Conservation (phyloP, 2,329 filamentous ascomycete species). For the Xylariomycetidae sp. region DNA sequence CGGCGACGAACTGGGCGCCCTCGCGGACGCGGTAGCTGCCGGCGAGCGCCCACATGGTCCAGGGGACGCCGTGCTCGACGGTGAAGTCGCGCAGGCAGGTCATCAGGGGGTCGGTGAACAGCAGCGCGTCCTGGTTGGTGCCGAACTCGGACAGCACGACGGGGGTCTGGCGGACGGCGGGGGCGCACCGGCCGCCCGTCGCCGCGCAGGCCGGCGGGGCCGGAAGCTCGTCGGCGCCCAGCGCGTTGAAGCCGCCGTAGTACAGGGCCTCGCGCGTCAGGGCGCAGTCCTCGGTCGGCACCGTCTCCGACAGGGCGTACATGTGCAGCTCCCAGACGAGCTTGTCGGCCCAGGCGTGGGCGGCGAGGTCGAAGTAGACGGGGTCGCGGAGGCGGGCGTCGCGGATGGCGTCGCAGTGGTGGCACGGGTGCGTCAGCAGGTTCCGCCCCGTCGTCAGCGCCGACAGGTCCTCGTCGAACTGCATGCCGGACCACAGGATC, state of each 20-base stretch:
- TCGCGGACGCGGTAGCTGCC: slow-evolving; percentile 38
- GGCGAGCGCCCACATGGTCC: slow-evolving; percentile 41
- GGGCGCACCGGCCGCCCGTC: slow-evolving; percentile 25
- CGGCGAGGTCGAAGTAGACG: slow-evolving; percentile 36
- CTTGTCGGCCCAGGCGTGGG: slow-evolving; percentile 39
- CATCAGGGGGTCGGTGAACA: slow-evolving; percentile 37
- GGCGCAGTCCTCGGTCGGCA: slow-evolving; percentile 36
- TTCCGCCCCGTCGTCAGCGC: slow-evolving; percentile 34
- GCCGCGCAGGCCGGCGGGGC: slow-evolving; percentile 32
- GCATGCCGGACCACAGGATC: slow-evolving; percentile 41
- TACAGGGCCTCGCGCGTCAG: slow-evolving; percentile 41
- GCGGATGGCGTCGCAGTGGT: slow-evolving; percentile 31
- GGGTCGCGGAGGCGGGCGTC: slow-evolving; percentile 36
- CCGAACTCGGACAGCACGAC: slow-evolving; percentile 39
- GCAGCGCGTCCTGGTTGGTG: slow-evolving; percentile 31
- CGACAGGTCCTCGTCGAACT: slow-evolving; percentile 37
- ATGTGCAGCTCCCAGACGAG: slow-evolving; percentile 37
- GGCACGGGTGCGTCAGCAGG: slow-evolving; percentile 30
- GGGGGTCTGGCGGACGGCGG: slow-evolving; percentile 33
- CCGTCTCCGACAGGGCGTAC: slow-evolving; percentile 30
- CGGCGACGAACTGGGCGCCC: slow-evolving; percentile 35
- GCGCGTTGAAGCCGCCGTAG: slow-evolving; percentile 40
- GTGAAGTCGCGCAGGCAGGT: slow-evolving; percentile 39
- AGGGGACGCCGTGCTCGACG: slow-evolving; percentile 37
- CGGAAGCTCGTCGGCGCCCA: slow-evolving; percentile 33